phyloP scores from a whole-genome alignment of 1,139 yeast species.

The Hyphopichia fennica region DNA sequence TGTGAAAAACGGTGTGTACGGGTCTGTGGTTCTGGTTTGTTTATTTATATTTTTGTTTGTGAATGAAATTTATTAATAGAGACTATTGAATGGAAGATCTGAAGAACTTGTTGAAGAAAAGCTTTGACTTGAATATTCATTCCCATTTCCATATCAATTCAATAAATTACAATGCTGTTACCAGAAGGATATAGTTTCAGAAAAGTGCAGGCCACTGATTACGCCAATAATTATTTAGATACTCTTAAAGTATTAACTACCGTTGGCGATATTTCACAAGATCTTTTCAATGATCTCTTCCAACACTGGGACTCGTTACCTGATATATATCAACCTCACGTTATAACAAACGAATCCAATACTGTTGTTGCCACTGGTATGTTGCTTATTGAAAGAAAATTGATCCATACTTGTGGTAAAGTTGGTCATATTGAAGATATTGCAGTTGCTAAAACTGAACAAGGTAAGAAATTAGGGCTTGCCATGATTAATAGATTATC shows the following conservation, averaged over 20 bases:
- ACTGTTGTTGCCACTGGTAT: slow-evolving; percentile 51
- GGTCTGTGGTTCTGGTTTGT: no score
- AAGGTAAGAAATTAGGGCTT: slow-evolving; percentile 80
- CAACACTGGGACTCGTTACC: slow-evolving; percentile 49
- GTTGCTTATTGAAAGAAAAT: slow-evolving; percentile 56
- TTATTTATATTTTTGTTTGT: no score
- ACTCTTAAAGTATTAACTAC: slow-evolving; percentile 59
- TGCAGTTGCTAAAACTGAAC: slow-evolving; percentile 72
- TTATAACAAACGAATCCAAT: slow-evolving; percentile 51
- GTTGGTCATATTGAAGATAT: slow-evolving; percentile 97
- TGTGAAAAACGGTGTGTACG: no score
- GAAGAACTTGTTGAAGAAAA: neutral
- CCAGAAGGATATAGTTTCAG: slow-evolving; percentile 59
- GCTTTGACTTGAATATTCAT: neutral
- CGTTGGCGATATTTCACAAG: slow-evolving; percentile 55
- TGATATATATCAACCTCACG: slow-evolving; percentile 56
- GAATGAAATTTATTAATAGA: no score
- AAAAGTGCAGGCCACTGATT: slow-evolving; percentile 45
- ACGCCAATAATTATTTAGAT: slow-evolving; percentile 45
- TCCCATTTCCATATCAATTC: no score
- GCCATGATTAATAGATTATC: slow-evolving; percentile 64
- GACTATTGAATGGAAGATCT: neutral
- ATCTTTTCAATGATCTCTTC: slow-evolving; percentile 43
- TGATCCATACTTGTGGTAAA: slow-evolving; percentile 75
- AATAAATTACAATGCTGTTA: slow-evolving; percentile 18